phyloP scores from a whole-genome alignment of 495 filamentous ascomycete species.

The Penicillium chermesinum region DNA sequence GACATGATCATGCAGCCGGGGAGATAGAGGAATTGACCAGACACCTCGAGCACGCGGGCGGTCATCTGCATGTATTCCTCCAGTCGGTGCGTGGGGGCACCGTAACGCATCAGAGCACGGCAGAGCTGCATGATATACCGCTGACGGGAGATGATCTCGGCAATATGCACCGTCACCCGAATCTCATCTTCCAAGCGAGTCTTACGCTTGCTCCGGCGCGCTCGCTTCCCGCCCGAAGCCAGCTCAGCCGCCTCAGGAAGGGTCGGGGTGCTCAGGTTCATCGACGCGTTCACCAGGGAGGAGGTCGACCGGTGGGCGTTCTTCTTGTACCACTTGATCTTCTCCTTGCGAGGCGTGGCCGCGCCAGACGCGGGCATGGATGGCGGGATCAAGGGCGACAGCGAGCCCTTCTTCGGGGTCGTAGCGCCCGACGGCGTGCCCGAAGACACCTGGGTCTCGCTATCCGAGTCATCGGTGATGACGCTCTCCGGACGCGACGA shows the following conservation, averaged over 20 bases:
- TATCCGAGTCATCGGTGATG: slow-evolving; percentile 39
- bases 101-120: slow-evolving; percentile 79
- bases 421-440: slow-evolving; percentile 27
- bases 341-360: slow-evolving; percentile 51
- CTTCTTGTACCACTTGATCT: slow-evolving; percentile 65
- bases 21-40: slow-evolving; percentile 87
- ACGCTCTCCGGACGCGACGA: slow-evolving; percentile 29
- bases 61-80: slow-evolving; percentile 91
- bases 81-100: slow-evolving; percentile 72
- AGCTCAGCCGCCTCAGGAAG: slow-evolving; percentile 29
- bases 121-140: slow-evolving; percentile 84
- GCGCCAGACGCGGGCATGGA: slow-evolving; percentile 42
- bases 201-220: slow-evolving; percentile 32
- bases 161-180: slow-evolving; percentile 82
- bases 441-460: slow-evolving; percentile 33
- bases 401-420: slow-evolving; percentile 30
- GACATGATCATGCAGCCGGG: slow-evolving; percentile 95
- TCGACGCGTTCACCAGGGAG: slow-evolving; percentile 42
- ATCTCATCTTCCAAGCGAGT: slow-evolving; percentile 58
- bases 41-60: slow-evolving; percentile 79
- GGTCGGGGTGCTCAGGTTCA: slow-evolving; percentile 41
- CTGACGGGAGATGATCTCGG: slow-evolving; percentile 78
- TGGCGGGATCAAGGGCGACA: slow-evolving; percentile 12
- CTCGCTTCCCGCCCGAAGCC: slow-evolving; percentile 26
- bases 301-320: slow-evolving; percentile 38